These are phyloP conservation scores for Pseudogymnoascus sp. DNA, from an alignment of 2,329 filamentous ascomycete genomes.

Conservation along the genomic window DNA sequence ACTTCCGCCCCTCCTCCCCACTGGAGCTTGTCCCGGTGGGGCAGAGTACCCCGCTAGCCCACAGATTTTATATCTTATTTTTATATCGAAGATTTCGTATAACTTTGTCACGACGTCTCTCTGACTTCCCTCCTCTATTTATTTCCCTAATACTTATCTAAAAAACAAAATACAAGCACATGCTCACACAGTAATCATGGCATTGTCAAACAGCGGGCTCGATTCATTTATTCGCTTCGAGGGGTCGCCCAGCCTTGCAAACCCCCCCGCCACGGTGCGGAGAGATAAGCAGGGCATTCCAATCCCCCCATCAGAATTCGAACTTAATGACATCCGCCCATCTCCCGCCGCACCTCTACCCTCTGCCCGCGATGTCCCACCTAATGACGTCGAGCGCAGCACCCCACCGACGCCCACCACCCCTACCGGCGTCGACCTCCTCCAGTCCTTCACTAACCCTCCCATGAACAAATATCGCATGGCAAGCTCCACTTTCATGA, in stretches of 20 bases:
- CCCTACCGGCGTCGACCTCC: slow-evolving; percentile 35
- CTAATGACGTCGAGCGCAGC: slow-evolving; percentile 41
- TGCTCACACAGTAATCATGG: not conserved
- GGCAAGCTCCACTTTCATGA: slow-evolving; percentile 54
- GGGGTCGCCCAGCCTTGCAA: not conserved
- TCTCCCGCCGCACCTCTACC: not conserved
- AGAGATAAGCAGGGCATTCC: slow-evolving; percentile 2
- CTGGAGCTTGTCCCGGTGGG: not conserved
- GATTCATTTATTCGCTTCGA: not conserved
- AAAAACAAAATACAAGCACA: not conserved
- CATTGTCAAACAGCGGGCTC: not conserved
- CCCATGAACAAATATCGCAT: slow-evolving; percentile 65
- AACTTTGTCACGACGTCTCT: not conserved
- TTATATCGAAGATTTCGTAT: not conserved
- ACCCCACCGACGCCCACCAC: slow-evolving; percentile 39
- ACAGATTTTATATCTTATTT: not conserved
- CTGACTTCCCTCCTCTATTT: not conserved
- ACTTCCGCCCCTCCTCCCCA: not conserved
- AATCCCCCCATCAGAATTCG: not conserved
- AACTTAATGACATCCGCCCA: not conserved
- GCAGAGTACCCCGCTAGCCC: not conserved
- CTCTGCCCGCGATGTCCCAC: not conserved
- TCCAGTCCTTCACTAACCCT: slow-evolving; percentile 51
- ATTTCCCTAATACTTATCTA: not conserved
- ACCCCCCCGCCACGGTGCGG: not conserved